These are phyloP conservation scores for Syncephalastrum monosporum DNA, from an alignment of 371 early-diverging fungal species.

Conservation along the genomic window DNA sequence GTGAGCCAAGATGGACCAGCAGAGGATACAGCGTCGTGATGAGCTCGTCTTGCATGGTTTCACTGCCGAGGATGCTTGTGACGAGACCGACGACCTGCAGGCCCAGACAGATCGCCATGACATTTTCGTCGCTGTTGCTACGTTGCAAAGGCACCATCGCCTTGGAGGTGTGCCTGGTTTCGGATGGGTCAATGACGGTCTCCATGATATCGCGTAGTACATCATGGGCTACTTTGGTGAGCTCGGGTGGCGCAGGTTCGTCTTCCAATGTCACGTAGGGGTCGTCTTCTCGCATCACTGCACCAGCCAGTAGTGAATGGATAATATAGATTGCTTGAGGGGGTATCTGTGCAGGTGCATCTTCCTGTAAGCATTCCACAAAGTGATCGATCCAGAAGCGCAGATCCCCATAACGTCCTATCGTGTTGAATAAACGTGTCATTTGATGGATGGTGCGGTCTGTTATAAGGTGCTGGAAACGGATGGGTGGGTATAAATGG, in stretches of 20 bases:
- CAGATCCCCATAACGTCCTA: conserved; percentile 49
- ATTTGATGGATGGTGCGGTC: conserved; percentile 29
- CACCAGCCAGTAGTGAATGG: conserved; percentile 48
- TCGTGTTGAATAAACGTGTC: conserved; percentile 39
- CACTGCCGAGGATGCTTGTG: conserved; percentile 18
- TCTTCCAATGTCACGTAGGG: conserved; percentile 1
- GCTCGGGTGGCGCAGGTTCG: not conserved
- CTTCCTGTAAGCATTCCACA: conserved; percentile 33
- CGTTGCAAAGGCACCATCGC: conserved; percentile 12
- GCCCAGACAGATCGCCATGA: conserved; percentile 31
- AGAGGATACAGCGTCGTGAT: conserved; percentile 60
- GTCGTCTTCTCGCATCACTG: conserved; percentile 15
- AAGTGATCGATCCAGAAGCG: conserved; percentile 45
- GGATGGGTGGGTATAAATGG: conserved; percentile 40
- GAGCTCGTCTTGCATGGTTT: conserved; percentile 34
- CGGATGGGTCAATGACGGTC: conserved; percentile 10
- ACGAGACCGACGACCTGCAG: conserved; percentile 32
- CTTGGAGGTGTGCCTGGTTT: not conserved
- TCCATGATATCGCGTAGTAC: conserved; percentile 23
- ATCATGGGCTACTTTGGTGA: conserved; percentile 16
- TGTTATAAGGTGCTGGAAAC: conserved; percentile 43
- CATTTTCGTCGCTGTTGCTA: conserved; percentile 3
- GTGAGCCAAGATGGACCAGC: conserved; percentile 52
- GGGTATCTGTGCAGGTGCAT: conserved; percentile 17
- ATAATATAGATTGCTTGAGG: conserved; percentile 51